These are phyloP conservation scores for Primulina tabacum DNA, from an alignment of 257 asterid species.

Conservation along the genomic window DNA sequence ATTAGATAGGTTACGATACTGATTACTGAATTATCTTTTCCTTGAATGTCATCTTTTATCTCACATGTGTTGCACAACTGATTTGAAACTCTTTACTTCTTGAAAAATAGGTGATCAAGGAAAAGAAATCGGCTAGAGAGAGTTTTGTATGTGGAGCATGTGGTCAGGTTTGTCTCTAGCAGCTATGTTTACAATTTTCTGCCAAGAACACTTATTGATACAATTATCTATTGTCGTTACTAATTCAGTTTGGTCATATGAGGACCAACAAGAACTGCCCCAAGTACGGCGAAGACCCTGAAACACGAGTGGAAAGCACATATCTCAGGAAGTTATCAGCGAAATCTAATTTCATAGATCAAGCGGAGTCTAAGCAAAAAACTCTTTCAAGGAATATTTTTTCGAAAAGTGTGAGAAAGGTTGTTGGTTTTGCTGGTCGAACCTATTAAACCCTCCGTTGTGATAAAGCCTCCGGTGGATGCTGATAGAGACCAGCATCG, in stretches of 20 bases:
- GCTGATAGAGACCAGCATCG: constrained; percentile 67
- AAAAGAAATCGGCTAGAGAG: constrained; percentile 94
- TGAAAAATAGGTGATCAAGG: constrained; percentile 66
- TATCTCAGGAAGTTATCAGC: constrained; percentile 60
- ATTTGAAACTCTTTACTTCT: constrained; percentile 26
- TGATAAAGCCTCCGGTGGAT: constrained; percentile 78
- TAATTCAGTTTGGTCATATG: constrained; percentile 93
- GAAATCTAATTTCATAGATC: constrained; percentile 51
- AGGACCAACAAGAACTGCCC: constrained; percentile 99
- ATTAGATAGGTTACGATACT: neutral
- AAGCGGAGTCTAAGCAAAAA: constrained; percentile 59
- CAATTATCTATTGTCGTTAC: constrained; percentile 16
- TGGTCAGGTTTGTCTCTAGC: constrained; percentile 69
- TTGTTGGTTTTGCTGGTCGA: constrained; percentile 50
- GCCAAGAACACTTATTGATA: constrained; percentile 15
- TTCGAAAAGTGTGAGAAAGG: constrained; percentile 53
- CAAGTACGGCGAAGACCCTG: constrained; percentile 83
- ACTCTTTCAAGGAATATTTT: constrained; percentile 51
- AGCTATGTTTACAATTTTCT: constrained; percentile 15
- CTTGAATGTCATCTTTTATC: neutral
- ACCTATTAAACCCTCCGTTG: constrained; percentile 61
- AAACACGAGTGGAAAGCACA: constrained; percentile 53
- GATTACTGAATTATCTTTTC: neutral
- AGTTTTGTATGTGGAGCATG: constrained; percentile 99
- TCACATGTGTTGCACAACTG: constrained; percentile 2